phyloP scores from a whole-genome alignment of 805 yeast species.

The Blastobotrys peoriensis region DNA sequence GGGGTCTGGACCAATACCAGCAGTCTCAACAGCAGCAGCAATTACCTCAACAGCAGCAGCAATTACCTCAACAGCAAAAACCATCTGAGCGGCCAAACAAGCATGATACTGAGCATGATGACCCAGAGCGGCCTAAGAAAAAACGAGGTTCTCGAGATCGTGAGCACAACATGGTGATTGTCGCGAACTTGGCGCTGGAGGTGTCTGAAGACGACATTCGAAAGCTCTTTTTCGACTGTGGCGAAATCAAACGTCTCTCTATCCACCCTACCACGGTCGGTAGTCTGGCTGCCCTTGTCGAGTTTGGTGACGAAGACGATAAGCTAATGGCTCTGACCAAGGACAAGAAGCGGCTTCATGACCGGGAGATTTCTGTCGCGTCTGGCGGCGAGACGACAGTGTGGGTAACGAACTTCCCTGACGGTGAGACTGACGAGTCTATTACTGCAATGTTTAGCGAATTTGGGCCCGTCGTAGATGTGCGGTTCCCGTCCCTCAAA shows the following conservation, averaged over 20 bases:
- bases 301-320: slow-evolving; percentile 43
- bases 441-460: slow-evolving; percentile 38
- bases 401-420: slow-evolving; percentile 74
- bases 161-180: slow-evolving; percentile 55
- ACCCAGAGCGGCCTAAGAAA: slow-evolving; percentile 10
- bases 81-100: not conserved
- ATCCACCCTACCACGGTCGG: slow-evolving; percentile 23
- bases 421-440: slow-evolving; percentile 37
- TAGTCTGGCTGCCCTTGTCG: slow-evolving; percentile 44
- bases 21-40: not conserved
- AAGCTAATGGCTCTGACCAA: slow-evolving; percentile 57
- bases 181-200: slow-evolving; percentile 40
- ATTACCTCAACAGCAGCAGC: not conserved
- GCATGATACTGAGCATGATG: slow-evolving; percentile 6
- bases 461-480: slow-evolving; percentile 39
- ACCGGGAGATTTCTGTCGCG: slow-evolving; percentile 39
- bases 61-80: not conserved
- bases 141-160: slow-evolving; percentile 39
- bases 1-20: not conserved
- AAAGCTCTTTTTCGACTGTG: slow-evolving; percentile 55
- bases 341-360: slow-evolving; percentile 44
- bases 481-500: slow-evolving; percentile 60
- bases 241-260: slow-evolving; percentile 36
- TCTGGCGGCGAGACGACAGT: slow-evolving; percentile 46
- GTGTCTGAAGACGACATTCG: slow-evolving; percentile 36